Base-by-base conservation (phyloP, 176 grass and related monocot species). In the Cymbopogon citratus region DNA sequence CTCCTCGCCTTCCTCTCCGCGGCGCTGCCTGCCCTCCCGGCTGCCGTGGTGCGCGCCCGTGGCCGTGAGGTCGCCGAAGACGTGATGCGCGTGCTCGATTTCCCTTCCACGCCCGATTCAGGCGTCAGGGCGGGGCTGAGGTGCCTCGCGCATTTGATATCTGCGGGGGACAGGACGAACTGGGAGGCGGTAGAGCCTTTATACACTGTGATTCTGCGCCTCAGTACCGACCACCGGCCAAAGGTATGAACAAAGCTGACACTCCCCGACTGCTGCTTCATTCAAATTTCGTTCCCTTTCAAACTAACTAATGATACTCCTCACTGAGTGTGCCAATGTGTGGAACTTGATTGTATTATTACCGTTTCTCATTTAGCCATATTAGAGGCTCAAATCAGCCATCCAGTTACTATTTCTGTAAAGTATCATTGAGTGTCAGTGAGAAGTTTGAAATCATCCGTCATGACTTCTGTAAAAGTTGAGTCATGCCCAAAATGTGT, bases 141-240 rank as follows among this genome's bases (percentile, higher is more conserved):
- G 84, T 98, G 95, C 80, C 81, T 92, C 24, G 84, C 88, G 27
- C 85, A 92, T 84, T 70, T 98, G 75, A 87, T 98, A 18, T 87
- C 83, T 15, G 68, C 46, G 10, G 92, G 90, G 34, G 95, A 93
- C 23, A 93, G 87, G 38, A 66, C 75, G 36, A 93, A 80, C 85
- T 98, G 95, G 95, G 73, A 77, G 59, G 66, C 77, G 19, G 60
- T 98, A 64, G 81, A 80, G 39, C 81, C 86, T 51, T 83, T 89
- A 9, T 98, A 88, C 28, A 74, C 71, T 0, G 86, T 79, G 57
- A 87, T 98, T 66, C 64, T 98, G 51, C 59, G 90, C 25, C 90
- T 86, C 18, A 63, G 69, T 41, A 84, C 82, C 2, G 86, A 98
- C 84, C 75, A 88, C 38, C 88, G 90, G 9, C 87, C 74, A 7